Base-by-base conservation (phyloP, 805 yeast species). In the Saccharomycopsis vini region DNA sequence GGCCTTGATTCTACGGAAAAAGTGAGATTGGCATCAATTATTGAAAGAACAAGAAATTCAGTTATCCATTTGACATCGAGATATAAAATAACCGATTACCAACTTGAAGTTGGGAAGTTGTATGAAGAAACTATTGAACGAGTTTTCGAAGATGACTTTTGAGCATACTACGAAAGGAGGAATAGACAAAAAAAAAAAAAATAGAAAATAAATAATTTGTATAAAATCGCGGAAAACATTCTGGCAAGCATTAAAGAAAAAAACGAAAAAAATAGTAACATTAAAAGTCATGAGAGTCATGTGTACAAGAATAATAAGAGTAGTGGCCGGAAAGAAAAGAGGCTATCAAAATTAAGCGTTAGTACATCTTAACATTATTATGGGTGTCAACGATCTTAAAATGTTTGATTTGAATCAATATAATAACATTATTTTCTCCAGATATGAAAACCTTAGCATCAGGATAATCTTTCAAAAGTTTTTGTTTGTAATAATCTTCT, bases 331-430 rank as follows among this genome's bases (percentile, higher is more conserved):
- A n/a, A n/a, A n/a, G n/a, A n/a, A n/a, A n/a, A n/a, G n/a, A n/a
- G n/a, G n/a, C n/a, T n/a, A n/a, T n/a, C n/a, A n/a, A n/a, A n/a
- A n/a, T n/a, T n/a, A n/a, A n/a, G n/a, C n/a, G n/a, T n/a, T n/a
- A 26, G 12, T 26, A 12, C 12, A 9, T 26, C 12, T 26, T 7
- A 7, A 26, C 29, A 16, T 33, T 33, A 18, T 18, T 18, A 6
- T 33, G 15, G n/a, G 21, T 33, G 55, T 89, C 96, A 10, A 94
- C 85, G 20, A 88, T 83, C 54, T 81, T 81, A 21, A 87, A 88
- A 33, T 74, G 71, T 37, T 69, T 71, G 35, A 89, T 69, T 55
- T 71, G 69, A 32, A 87, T 77, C 47, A 82, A 67, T 16, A 88
- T 68, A 42, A 86, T 70, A 1, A 81, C 81, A 43, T 74, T 75